Evolutionary conservation across 2,329 filamentous ascomycete genomes (phyloP).

Genomic region (Cadophora malorum): DNA sequence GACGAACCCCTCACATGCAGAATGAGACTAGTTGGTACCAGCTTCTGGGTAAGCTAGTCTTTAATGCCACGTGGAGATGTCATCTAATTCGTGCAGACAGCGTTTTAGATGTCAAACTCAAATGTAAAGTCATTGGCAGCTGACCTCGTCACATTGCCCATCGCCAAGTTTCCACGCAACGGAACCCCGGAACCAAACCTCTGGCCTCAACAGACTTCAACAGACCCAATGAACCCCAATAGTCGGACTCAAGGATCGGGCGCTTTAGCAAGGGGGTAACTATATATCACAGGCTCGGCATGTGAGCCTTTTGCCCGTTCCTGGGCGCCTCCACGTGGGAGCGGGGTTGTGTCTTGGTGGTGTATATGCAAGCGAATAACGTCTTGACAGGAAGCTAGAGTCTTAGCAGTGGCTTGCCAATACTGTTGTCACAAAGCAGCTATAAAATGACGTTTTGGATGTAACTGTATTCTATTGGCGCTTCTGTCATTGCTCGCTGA

Average conservation of each 20-base stretch:
- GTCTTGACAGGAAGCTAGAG: slow-evolving; percentile 1
- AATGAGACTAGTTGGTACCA: no score
- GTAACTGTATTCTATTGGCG: not conserved
- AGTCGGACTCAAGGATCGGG: not conserved
- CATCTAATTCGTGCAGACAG: not conserved
- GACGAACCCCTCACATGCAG: no score
- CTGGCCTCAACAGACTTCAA: not conserved
- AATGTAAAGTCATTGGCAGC: not conserved
- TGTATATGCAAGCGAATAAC: not conserved
- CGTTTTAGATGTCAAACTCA: not conserved
- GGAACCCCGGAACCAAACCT: not conserved
- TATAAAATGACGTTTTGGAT: not conserved
- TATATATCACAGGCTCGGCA: not conserved
- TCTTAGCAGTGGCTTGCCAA: not conserved
- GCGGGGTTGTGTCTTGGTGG: slow-evolving; percentile 14
- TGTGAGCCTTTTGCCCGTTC: slow-evolving; percentile 6
- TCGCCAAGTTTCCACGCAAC: not conserved
- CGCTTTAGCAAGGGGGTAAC: not conserved
- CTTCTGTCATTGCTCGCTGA: not conserved
- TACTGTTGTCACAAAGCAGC: not conserved
- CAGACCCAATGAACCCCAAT: not conserved
- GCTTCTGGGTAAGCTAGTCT: no score
- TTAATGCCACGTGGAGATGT: no score
- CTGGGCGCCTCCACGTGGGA: slow-evolving; percentile 1
- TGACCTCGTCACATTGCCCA: not conserved